Base-by-base conservation (phyloP, 2,329 filamentous ascomycete species). In the Annulohypoxylon truncatum region DNA sequence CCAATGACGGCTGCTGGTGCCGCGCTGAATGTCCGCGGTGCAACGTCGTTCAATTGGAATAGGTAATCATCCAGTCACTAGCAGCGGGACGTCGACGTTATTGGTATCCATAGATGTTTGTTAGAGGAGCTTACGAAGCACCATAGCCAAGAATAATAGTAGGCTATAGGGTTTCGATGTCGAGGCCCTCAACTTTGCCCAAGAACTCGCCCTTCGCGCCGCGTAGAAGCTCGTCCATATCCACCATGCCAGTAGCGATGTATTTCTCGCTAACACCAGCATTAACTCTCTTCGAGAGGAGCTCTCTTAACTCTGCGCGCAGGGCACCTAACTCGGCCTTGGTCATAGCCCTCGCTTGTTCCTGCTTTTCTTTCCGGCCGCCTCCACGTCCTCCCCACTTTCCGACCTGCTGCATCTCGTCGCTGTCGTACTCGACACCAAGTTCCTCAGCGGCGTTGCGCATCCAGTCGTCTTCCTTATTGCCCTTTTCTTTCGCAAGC, bases 381-480 rank as follows among this genome's bases (percentile, higher is more conserved):
- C 87, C 88, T 6, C 93, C 93, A 33, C 93, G 85, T 0, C 92
- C 90, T 51, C 87, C 86, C 74, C 85, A 85, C 57, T 83, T 84
- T 5, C 89, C 87, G 6, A 83, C 84, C 38, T 85, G 79, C 70
- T 91, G 92, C 67, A 97, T 90, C 47, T 96, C 93, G 33, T 97
- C 94, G 65, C 89, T 92, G 76, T 98, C 94, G 76, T 97, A 97
- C 55, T 97, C 95, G 0, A 98, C 92, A 0, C 96, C 96, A 0
- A 99, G 84, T 69, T 98, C 95, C 62, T 97, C 94, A 0, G 96
- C 96, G 0, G 94, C 94, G 50, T 87, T 88, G 44, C 89, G 88
- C 72, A 98, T 83, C 89, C 94, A 96, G 60, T 93, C 89, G 71
- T 97, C 92, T 72, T 97, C 92, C 73, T 91, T 91, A 59, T 88